phyloP scores from a whole-genome alignment of 805 yeast genomes.

The Candida maesae region DNA sequence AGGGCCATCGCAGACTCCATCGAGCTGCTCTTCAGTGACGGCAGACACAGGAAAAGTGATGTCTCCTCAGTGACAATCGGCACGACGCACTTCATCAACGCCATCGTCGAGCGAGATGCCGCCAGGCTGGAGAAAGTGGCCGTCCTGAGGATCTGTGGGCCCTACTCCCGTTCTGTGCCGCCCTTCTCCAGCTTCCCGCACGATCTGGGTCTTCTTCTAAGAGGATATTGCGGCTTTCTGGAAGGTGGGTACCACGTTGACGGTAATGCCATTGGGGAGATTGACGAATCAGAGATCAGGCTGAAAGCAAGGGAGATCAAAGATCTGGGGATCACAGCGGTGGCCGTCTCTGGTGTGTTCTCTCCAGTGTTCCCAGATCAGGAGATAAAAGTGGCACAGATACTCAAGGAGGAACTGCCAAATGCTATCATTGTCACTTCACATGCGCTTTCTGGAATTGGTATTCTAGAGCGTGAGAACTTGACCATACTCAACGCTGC shows the following conservation, averaged over 20 bases:
- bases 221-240: constrained; percentile 35
- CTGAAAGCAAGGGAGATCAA: constrained; percentile 32
- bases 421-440: constrained; percentile 36
- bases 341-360: constrained; percentile 41
- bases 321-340: constrained; percentile 30
- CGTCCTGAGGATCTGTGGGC: constrained; percentile 42
- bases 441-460: constrained; percentile 40
- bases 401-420: constrained; percentile 34
- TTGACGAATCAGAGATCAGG: constrained; percentile 31
- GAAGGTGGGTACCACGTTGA: constrained; percentile 42
- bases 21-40: constrained; percentile 28
- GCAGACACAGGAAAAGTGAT: constrained; percentile 24
- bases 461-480: constrained; percentile 44
- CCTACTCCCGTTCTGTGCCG: constrained; percentile 34
- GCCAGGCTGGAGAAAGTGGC: constrained; percentile 42
- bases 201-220: constrained; percentile 32
- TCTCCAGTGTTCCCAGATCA: constrained; percentile 37
- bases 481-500: constrained; percentile 45
- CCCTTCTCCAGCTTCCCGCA: constrained; percentile 45
- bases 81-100: constrained; percentile 49
- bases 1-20: constrained; percentile 40
- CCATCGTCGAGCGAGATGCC: constrained; percentile 43
- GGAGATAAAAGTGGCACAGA: constrained; percentile 33
- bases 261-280: constrained; percentile 34
- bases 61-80: constrained; percentile 45